Base-by-base conservation (phyloP, 305 asterid genomes). In the Coffea humblotiana region DNA sequence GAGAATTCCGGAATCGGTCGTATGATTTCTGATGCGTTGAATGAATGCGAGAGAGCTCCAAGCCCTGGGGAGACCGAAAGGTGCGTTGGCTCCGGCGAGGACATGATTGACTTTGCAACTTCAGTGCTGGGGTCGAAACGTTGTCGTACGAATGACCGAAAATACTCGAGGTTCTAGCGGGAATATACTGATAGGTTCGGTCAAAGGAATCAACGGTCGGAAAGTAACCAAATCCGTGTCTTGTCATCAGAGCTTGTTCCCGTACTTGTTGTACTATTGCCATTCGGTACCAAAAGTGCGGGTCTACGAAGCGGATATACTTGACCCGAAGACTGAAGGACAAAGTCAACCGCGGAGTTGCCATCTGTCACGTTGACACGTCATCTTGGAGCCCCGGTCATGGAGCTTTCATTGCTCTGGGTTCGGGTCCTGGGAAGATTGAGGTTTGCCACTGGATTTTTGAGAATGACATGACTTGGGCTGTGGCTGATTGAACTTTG, bases 361-460 rank as follows among this genome's bases (percentile, higher is more conserved):
- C 97, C 85, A 89, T 94, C 4, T 94, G 97, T 76, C 98, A 94
- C 70, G 6, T 94, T 77, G 97, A 94, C 79, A 94, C 98, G 3
- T 82, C 91, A 3, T 8, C 96, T 0, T 94, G 98, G 98, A 90
- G 97, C 82, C 61, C 92, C 60, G 87, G 80, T 60, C 97, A 94
- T 84, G 97, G 97, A 68, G 97, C 98, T 3, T 93, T 94, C 83
- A 1, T 85, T 0, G 88, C 94, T 21, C 76, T 94, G 82, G 94
- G 97, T n/a, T 90, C 93, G 16, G 76, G 80, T 65, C 97, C 98
- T 10, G 97, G 97, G 15, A 87, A 93, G 79, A 90, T 88, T 0
- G 98, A 94, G 82, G 98, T 92, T 2, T 94, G 98, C 83, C 98
- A 94, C 64, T 94, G 97, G 97, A 94, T 92, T 77, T 94, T 91